Percentiles rank a stretch among this genome's conserved stretches.
phyloP scores from a whole-genome alignment of 1,284 basidiomycete species.

The Hymenochaete sp. region DNA sequence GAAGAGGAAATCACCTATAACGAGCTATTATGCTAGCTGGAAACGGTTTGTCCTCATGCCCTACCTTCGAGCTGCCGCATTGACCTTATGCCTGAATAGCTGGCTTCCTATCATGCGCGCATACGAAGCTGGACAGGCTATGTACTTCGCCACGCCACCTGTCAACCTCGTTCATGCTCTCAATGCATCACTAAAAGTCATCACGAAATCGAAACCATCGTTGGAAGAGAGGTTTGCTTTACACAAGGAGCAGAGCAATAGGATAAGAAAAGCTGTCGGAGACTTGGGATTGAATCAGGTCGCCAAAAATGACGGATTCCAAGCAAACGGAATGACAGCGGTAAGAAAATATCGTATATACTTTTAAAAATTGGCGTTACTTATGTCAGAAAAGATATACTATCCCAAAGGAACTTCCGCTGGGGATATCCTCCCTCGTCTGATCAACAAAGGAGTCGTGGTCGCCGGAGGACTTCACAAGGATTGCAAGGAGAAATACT shows the following conservation, averaged over 20 bases:
- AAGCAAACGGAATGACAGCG: constrained; percentile 94
- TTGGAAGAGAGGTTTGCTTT: constrained; percentile 75
- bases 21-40: constrained; percentile 88
- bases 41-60: constrained; percentile 44
- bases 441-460: constrained; percentile 66
- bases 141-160: constrained; percentile 93
- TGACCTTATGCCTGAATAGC: constrained; percentile 28
- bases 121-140: constrained; percentile 66
- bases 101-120: constrained; percentile 94
- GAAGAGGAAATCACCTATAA: constrained; percentile 58
- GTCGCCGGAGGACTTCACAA: constrained; percentile 88
- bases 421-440: constrained; percentile 64
- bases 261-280: constrained; percentile 64
- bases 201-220: constrained; percentile 51
- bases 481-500: constrained; percentile 78
- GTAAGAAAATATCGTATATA: constrained; percentile 30
- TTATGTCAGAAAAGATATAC: constrained; percentile 41
- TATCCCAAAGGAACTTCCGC: constrained; percentile 72
- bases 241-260: constrained; percentile 68
- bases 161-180: constrained; percentile 94
- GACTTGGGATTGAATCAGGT: constrained; percentile 72
- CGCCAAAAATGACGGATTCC: constrained; percentile 48
- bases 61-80: constrained; percentile 4
- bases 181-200: constrained; percentile 68
- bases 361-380: neutral